A percentile compares a stretch with the other conserved stretches of the same genome.
phyloP scores from a whole-genome alignment of 1,139 yeast species.

The Yamadazyma kanchanaburiensis region DNA sequence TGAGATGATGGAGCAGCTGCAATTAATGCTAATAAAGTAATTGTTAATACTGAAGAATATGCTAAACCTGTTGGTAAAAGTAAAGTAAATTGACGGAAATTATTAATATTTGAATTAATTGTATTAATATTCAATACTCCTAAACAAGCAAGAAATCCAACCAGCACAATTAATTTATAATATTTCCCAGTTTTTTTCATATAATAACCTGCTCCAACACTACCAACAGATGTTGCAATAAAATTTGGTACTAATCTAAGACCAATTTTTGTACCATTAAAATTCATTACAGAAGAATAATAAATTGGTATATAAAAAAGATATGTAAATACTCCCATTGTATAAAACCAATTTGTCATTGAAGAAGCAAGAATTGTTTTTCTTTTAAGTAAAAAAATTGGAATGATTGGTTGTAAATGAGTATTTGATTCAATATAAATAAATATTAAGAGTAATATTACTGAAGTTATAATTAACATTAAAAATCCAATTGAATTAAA shows the following conservation, averaged over 20 bases:
- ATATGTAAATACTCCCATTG: conserved; percentile 50
- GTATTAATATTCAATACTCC: conserved; percentile 40
- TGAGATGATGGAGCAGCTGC: conserved; percentile 55
- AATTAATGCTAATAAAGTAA: conserved; percentile 61
- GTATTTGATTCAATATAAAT: conserved; percentile 56
- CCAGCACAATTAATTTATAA: conserved; percentile 41
- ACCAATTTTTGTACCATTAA: conserved; percentile 58
- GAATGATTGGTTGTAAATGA: conserved; percentile 58
- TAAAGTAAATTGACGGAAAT: conserved; percentile 28
- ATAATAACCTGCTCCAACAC: conserved; percentile 62
- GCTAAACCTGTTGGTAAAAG: conserved; percentile 52
- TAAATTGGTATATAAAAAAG: conserved; percentile 62
- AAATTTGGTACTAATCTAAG: conserved; percentile 60
- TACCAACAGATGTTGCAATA: conserved; percentile 61
- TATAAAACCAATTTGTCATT: conserved; percentile 61
- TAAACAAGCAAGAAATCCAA: conserved; percentile 41
- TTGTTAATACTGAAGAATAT: conserved; percentile 56
- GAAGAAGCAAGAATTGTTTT: conserved; percentile 62
- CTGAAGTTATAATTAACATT: conserved; percentile 17
- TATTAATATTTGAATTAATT: conserved; percentile 37
- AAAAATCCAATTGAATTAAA: conserved; percentile 30
- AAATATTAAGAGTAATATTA: conserved; percentile 24
- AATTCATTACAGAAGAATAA: conserved; percentile 51
- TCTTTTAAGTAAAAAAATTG: conserved; percentile 48
- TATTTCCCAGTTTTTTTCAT: conserved; percentile 69